Conservation (phyloP, 805 yeast genomes). For the Pichia thaimueangensis region DNA sequence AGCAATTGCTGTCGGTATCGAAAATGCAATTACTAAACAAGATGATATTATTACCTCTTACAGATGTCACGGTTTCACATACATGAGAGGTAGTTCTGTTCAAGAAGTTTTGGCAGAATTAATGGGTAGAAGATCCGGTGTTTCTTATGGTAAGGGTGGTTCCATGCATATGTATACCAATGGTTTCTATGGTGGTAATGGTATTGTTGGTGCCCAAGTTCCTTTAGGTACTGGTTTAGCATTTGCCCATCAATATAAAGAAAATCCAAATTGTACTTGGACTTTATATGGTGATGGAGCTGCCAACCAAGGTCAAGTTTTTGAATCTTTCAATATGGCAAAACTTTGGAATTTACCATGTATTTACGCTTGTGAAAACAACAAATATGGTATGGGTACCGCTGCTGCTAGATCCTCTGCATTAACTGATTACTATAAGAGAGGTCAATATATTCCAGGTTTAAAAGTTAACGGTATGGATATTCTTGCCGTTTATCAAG, state of each 20-base stretch:
- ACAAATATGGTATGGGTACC: constrained; percentile 99
- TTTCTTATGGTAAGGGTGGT: constrained; percentile 97
- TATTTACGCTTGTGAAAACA: constrained; percentile 94
- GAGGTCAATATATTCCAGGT: constrained; percentile 99
- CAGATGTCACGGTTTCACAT: constrained; percentile 98
- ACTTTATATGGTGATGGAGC: constrained; percentile 98
- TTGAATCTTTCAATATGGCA: constrained; percentile 98
- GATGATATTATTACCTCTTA: constrained; percentile 94
- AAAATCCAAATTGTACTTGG: constrained; percentile 73
- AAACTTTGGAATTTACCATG: constrained; percentile 96
- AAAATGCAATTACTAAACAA: constrained; percentile 77
- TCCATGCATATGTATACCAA: constrained; percentile 98
- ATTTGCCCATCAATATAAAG: constrained; percentile 94
- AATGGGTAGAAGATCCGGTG: constrained; percentile 95
- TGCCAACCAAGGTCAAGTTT: constrained; percentile 98
- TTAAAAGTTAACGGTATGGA: constrained; percentile 99
- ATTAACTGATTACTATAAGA: constrained; percentile 91
- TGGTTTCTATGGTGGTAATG: constrained; percentile 98
- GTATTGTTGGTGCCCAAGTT: constrained; percentile 99
- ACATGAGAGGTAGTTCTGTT: constrained; percentile 92
- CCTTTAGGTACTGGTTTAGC: constrained; percentile 97
- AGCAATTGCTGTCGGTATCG: constrained; percentile 98
- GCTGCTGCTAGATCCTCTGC: constrained; percentile 97
- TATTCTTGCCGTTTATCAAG: constrained; percentile 89
- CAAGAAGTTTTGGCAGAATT: constrained; percentile 88